phyloP scores from a whole-genome alignment of 129 eudicot genomes.

The carrot (Daucus carota) region DH1_v3.0 NC_030386.2:31882501-31883000 shows the following conservation, averaged over 20 bases:
- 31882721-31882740: constrained; percentile 68
- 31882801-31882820: constrained; percentile 51
- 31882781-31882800: constrained; percentile 63
- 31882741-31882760: constrained; percentile 32
- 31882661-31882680: background rate
- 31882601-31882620: background rate
- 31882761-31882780: constrained; percentile 44
- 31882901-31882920: constrained; percentile 47
- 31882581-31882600: background rate
- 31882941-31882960: background rate
- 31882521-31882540: background rate
- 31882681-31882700: background rate
- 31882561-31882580: background rate
- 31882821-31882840: constrained; percentile 29
- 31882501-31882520: constrained; percentile 28
- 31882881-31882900: constrained; percentile 78
- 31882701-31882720: background rate
- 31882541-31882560: background rate
- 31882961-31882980: background rate
- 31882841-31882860: constrained; percentile 18
- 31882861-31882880: constrained; percentile 35
- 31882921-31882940: background rate
- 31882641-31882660: background rate
- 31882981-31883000: background rate
- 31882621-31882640: background rate